Evolutionary conservation across 2,329 filamentous ascomycete genomes (phyloP).

Genomic region (Colletotrichum sp.): DNA sequence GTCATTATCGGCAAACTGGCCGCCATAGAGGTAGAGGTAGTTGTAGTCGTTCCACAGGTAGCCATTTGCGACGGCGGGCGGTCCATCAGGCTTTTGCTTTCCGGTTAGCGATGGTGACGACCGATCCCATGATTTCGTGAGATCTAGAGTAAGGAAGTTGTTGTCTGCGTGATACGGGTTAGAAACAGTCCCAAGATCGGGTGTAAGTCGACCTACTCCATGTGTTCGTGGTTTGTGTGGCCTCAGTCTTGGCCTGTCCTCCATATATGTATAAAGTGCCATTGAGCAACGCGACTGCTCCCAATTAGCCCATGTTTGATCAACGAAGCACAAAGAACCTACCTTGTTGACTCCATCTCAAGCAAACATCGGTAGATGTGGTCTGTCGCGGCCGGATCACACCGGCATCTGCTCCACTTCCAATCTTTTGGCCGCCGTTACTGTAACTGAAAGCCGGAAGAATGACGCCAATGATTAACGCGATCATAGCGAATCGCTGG

Average conservation of each 20-base stretch:
- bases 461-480: conserved; percentile 54
- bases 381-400: conserved; percentile 36
- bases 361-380: conserved; percentile 54
- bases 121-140: conserved; percentile 75
- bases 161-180: conserved; percentile 56
- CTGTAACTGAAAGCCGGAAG: conserved; percentile 52
- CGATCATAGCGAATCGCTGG: conserved; percentile 52
- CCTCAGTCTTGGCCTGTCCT: conserved; percentile 64
- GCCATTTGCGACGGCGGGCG: conserved; percentile 74
- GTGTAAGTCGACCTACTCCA: conserved; percentile 63
- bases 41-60: conserved; percentile 77
- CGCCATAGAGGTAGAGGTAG: conserved; percentile 76
- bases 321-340: conserved; percentile 19
- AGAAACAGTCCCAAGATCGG: neutral
- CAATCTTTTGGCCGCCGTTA: conserved; percentile 41
- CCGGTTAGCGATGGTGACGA: conserved; percentile 66
- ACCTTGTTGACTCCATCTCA: conserved; percentile 71
- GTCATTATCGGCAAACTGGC: conserved; percentile 69
- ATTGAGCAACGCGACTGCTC: conserved; percentile 69
- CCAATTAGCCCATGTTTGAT: neutral
- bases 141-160: conserved; percentile 73
- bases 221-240: conserved; percentile 64
- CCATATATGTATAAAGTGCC: conserved; percentile 81
- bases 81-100: conserved; percentile 69
- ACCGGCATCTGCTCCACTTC: conserved; percentile 53